These are phyloP conservation scores for Aspergillus oerlinghausenensis DNA, from an alignment of 2,329 filamentous ascomycete genomes.

Conservation along the genomic window DNA sequence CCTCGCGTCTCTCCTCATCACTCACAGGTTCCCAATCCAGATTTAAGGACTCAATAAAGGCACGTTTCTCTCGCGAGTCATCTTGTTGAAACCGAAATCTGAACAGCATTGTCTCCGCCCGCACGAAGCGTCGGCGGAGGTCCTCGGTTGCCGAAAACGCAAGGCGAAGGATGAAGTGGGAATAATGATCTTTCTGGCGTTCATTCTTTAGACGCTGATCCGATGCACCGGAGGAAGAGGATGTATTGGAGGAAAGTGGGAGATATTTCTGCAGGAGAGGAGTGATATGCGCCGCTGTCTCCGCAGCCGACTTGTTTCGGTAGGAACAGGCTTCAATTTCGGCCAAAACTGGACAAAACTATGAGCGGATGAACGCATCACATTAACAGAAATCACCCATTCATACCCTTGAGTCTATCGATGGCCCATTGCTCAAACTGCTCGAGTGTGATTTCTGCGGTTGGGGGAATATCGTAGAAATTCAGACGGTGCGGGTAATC, in stretches of 20 bases:
- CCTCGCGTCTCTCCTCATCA: slow-evolving; percentile 71
- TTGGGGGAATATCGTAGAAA: slow-evolving; percentile 84
- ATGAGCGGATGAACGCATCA: not conserved
- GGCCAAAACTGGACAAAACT: slow-evolving; percentile 30
- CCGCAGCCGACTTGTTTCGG: slow-evolving; percentile 78
- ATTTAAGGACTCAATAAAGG: slow-evolving; percentile 71
- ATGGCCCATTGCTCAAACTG: slow-evolving; percentile 99
- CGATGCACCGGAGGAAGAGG: slow-evolving; percentile 49
- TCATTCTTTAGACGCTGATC: slow-evolving; percentile 59
- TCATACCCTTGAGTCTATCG: slow-evolving; percentile 72
- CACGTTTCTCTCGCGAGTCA: slow-evolving; percentile 64
- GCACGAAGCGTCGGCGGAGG: slow-evolving; percentile 75
- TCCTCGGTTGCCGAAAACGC: slow-evolving; percentile 92
- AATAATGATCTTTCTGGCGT: slow-evolving; percentile 93
- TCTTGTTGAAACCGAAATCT: slow-evolving; percentile 75
- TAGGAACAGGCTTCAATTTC: slow-evolving; percentile 86
- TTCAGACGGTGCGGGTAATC: slow-evolving; percentile 84
- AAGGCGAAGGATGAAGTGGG: slow-evolving; percentile 90
- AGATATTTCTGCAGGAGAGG: slow-evolving; percentile 83
- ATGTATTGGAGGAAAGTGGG: slow-evolving; percentile 71
- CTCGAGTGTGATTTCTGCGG: slow-evolving; percentile 89
- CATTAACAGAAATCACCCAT: too few species aligned
- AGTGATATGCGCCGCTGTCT: slow-evolving; percentile 79
- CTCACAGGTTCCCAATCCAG: slow-evolving; percentile 80
- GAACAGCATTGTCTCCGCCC: slow-evolving; percentile 87